Base-by-base conservation (phyloP, 805 yeast genomes). In the Candida pseudoglaebosa region DNA sequence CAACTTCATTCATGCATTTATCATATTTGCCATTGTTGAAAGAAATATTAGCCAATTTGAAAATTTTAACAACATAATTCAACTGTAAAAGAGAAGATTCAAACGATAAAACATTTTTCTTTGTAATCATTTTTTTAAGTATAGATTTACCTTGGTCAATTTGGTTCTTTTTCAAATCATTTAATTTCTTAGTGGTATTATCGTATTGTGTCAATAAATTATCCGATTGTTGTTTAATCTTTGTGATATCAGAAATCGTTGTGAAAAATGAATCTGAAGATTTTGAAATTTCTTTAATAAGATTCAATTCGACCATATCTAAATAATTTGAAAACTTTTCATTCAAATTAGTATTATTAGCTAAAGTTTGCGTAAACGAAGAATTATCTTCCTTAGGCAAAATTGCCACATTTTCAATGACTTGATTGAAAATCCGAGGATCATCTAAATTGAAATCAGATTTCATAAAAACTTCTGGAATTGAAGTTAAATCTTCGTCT, bases 221-320 rank as follows among this genome's bases (percentile, higher is more conserved):
- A 9, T 67, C 61, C 2, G 90, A 77, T 44, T 75, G 76, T 2
- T 59, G 53, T 34, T 80, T 76, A 24, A 90, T 79, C 5, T 67
- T 69, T 49, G 80, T 80, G 40, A 93, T 73, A 45, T 88, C 95
- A 38, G 81, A 86, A 39, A 95, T 65, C 0, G 96, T 90, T 37
- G 78, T 78, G 61, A 89, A 89, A 54, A 93, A 91, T 5, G 90
- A 80, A 38, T 80, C 78, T 0, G 96, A 86, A 0, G 96, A 84
- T 46, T 77, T 76, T 3, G 95, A 83, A 22, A 93, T 88, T 58
- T 89, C 96, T 28, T 77, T 71, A 14, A 90, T 84, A 30, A 91
- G 63, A 44, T 84, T 82, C 26, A 85, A 70, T 60, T 91, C 99
- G 1, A 91, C 88, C 0, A 80, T 71, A 55, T 93, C 98, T 39